Evolutionary conservation across 2,329 filamentous ascomycete species (phyloP), one percentile per base, ranked within the genome.

Genomic region (Plenodomus biglobosus): DNA sequence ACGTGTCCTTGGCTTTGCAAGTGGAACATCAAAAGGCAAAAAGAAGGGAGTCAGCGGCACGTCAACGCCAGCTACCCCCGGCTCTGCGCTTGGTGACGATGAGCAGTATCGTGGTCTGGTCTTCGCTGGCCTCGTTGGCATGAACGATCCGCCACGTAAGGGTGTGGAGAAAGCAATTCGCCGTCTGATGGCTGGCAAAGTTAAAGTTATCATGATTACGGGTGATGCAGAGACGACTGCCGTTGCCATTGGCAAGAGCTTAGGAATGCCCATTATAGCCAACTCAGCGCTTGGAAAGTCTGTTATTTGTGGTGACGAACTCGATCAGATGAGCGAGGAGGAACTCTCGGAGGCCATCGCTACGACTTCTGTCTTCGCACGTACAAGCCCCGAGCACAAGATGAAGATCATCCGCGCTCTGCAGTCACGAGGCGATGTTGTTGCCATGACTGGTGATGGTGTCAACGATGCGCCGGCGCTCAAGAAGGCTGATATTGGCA

Each of bases 181-280:
- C 59, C 86, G 88, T 53, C 77, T 99, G 46, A 92, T 97, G 86
- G 85, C 90, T 40, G 94, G 94, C 44, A 92, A 92, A 34, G 94
- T 99, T 54, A 94, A 91, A 71, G 90, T 99, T 40, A 95, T 99
- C 61, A 99, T 99, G 94, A 97, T 99, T 59, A 99, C 94, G 8
- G 94, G 94, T 49, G 94, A 99, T 71, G 90, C 94, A 15, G 91
- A 97, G 70, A 90, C 90, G 1, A 99, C 94, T 2, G 94, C 94
- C 2, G 80, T 96, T 38, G 94, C 94, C 0, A 97, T 99, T 68
- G 94, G 90, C 22, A 90, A 83, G 72, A 92, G 96, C 66, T 80
- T 99, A n/a, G 94, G 94, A 35, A 99, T 99, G 90, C 85, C 86
- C 2, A 83, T 97, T 74, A 80, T 67, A 79, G 84, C 73, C 74